phyloP scores from a whole-genome alignment of 169 alveolate species.

The Sarcocystis neurona region DNA sequence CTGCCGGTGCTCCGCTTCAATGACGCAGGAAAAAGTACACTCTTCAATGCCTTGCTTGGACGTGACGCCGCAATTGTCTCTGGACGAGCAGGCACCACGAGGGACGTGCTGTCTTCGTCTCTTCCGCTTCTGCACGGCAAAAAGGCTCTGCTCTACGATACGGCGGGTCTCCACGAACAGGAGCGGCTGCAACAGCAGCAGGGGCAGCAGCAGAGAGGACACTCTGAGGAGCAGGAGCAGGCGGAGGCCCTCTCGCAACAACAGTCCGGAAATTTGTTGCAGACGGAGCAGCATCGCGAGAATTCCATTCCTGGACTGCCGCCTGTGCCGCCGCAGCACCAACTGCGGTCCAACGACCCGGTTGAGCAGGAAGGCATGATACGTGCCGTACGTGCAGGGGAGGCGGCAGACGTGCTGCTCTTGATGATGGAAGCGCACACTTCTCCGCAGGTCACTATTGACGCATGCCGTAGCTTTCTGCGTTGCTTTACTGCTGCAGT shows the following conservation, averaged over 20 bases:
- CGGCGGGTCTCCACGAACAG: not conserved
- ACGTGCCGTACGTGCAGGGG: conserved; percentile 45
- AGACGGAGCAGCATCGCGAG: not conserved
- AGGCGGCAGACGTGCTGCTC: conserved; percentile 37
- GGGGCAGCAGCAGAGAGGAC: not conserved
- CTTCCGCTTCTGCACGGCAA: not conserved
- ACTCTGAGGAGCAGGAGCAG: not conserved
- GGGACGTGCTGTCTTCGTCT: conserved; percentile 7
- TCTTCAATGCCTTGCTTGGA: conserved; percentile 31
- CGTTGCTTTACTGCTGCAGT: not conserved
- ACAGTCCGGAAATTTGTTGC: not conserved
- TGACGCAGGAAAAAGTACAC: conserved; percentile 41
- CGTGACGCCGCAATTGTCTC: conserved; percentile 52
- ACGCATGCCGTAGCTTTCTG: not conserved
- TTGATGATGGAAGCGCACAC: conserved; percentile 12
- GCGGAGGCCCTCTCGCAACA: not conserved
- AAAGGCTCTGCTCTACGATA: not conserved
- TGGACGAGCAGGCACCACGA: conserved; percentile 22
- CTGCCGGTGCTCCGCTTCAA: not conserved
- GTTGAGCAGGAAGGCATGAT: conserved; percentile 47
- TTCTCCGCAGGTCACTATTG: not conserved
- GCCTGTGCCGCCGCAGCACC: too few species aligned
- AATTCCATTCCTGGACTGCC: too few species aligned
- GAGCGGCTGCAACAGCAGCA: not conserved
- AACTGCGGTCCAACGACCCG: too few species aligned